These are phyloP conservation scores for Plasmodium chabaudi DNA, from an alignment of 169 alveolate species.

Conservation along the genomic window DNA sequence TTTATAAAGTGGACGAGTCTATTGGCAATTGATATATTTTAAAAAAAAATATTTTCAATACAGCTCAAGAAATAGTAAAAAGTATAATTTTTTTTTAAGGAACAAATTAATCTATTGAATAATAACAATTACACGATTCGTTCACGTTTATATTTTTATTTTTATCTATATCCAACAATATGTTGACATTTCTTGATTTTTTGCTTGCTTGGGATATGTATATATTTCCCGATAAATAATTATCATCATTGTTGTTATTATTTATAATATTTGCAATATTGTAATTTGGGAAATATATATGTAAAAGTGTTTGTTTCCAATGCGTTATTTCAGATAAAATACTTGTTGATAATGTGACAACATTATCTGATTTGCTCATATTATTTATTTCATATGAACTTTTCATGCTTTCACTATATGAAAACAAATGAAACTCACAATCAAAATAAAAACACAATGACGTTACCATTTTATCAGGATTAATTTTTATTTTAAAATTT, in stretches of 20 bases:
- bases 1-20: conserved; percentile 21
- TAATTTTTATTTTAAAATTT: conserved; percentile 58
- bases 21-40: background rate
- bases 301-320: conserved; percentile 87
- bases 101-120: conserved; percentile 23
- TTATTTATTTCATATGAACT: conserved; percentile 26
- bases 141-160: conserved; percentile 47
- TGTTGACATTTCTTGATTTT: conserved; percentile 46
- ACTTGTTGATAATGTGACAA: conserved; percentile 80
- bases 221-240: conserved; percentile 47
- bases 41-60: too few relatives aligned
- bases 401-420: conserved; percentile 4
- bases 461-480: conserved; percentile 50
- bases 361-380: conserved; percentile 39
- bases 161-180: conserved; percentile 58
- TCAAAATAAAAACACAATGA: conserved; percentile 79
- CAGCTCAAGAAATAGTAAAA: background rate
- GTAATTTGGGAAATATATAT: conserved; percentile 58
- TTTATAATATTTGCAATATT: conserved; percentile 26
- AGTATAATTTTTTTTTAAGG: background rate
- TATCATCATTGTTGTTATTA: conserved; percentile 5
- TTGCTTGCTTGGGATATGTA: conserved; percentile 25
- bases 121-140: conserved; percentile 45
- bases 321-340: conserved; percentile 83
- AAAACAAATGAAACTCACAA: conserved; percentile 72